Base-by-base conservation (phyloP, 179 eudicot species). In the Pouteria campechiana region DNA sequence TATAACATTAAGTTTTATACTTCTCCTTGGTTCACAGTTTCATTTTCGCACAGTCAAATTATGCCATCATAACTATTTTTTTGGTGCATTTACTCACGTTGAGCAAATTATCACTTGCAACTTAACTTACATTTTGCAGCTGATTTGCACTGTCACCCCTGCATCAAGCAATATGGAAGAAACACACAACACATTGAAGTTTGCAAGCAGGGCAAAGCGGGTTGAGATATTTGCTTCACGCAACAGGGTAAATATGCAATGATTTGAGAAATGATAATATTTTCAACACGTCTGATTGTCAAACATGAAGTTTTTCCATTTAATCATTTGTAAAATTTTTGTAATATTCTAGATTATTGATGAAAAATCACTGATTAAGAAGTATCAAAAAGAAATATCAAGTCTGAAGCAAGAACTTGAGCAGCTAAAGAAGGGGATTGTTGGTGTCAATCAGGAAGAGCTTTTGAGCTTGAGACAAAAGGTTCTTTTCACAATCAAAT, bases 151-250 rank as follows among this genome's bases (percentile, higher is more conserved):
- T 13, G 64, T 92, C 34, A 92, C 99, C 48, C 99, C 99, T 20
- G 99, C 99, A 49, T 87, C 99, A 16, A 92, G 99, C 57, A 87
- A 80, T 54, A 75, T 74, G 85, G 99, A 92, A 72, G 99, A 92
- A 64, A 92, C 99, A 22, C 99, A 92, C 46, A 92, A 92, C 58
- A 92, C 99, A 32, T 55, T 92, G 29, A 92, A 92, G 52, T 92
- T 92, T 70, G 99, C 99, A 10, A 88, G 94, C 79, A 73, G 99
- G 73, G 96, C 96, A 9, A 92, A 92, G 50, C 81, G 89, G 52
- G 99, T 92, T 23, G 99, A 88, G 69, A 92, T 88, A 27, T 63
- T 52, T 72, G 95, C 99, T 57, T 88, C 96, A 5, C 94, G 93
- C 29, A 92, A 92, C 60, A 83, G 70, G 90, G 99, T 92, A 24